Percentiles rank a stretch among this genome's conserved stretches.
phyloP scores from a whole-genome alignment of 305 asterid genomes.

The Rubia tinctorum region DNA sequence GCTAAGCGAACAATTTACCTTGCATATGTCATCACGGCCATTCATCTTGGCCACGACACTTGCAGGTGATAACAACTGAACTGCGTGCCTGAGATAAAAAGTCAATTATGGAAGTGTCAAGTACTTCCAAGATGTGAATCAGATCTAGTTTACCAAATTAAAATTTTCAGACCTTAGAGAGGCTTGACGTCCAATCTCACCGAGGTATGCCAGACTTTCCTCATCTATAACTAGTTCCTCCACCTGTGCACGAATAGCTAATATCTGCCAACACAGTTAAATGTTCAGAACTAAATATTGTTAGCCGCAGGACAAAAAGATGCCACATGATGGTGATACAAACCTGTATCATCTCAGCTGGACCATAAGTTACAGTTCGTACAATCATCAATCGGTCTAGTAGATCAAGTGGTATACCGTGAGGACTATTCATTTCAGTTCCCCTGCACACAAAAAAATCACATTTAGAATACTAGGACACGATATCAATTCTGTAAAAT shows the following conservation, averaged over 20 bases:
- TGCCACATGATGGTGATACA: neutral
- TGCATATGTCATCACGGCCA: slow-evolving; percentile 87
- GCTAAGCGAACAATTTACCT: slow-evolving; percentile 31
- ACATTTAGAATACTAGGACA: neutral
- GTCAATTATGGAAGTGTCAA: slow-evolving; percentile 1
- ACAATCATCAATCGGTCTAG: slow-evolving; percentile 87
- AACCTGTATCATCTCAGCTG: slow-evolving; percentile 99
- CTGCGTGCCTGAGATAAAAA: slow-evolving; percentile 60
- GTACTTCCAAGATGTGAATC: neutral
- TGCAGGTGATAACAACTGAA: slow-evolving; percentile 86
- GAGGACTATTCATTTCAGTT: slow-evolving; percentile 94
- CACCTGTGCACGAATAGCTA: slow-evolving; percentile 95
- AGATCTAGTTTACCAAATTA: neutral
- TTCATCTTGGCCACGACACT: slow-evolving; percentile 84
- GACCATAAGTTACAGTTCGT: slow-evolving; percentile 94
- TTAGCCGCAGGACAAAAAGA: neutral
- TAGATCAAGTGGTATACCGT: slow-evolving; percentile 96
- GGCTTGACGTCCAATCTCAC: slow-evolving; percentile 83
- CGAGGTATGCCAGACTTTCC: slow-evolving; percentile 87
- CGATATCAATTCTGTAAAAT: neutral
- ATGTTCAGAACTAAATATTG: neutral
- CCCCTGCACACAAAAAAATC: slow-evolving; percentile 51
- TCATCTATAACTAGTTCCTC: slow-evolving; percentile 83
- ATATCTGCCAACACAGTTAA: slow-evolving; percentile 43
- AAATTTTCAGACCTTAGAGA: slow-evolving; percentile 60